Percentiles rank a stretch among this genome's conserved stretches.
Conservation (phyloP, 257 asterid genomes). For the Solanum raphanifolium region DNA sequence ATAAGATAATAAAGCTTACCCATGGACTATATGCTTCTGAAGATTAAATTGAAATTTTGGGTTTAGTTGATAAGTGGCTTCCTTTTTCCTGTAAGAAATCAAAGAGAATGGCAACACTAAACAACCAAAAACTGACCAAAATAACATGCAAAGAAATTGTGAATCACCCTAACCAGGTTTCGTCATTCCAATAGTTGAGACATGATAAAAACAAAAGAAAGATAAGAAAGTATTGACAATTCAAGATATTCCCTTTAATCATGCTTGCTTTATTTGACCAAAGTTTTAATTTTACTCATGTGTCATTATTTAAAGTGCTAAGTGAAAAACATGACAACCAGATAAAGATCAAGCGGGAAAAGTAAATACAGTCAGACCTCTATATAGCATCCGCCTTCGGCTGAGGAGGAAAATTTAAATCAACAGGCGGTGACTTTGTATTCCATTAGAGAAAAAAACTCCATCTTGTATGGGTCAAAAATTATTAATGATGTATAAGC, state of each 20-base stretch:
- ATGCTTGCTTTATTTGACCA: not conserved
- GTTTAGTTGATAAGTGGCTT: conserved; percentile 53
- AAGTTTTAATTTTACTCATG: not conserved
- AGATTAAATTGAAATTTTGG: conserved; percentile 75
- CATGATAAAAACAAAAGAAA: not conserved
- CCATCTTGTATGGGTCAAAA: not conserved
- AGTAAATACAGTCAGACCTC: not conserved
- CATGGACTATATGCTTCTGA: conserved; percentile 72
- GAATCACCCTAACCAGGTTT: not conserved
- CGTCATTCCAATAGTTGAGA: not conserved
- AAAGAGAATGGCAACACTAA: conserved; percentile 8
- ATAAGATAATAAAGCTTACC: conserved; percentile 36
- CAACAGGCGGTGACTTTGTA: not conserved
- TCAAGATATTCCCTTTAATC: not conserved
- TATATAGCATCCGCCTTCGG: not conserved
- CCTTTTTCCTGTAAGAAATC: conserved; percentile 62
- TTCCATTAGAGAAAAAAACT: not conserved
- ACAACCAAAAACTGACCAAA: not conserved
- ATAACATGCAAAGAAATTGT: not conserved
- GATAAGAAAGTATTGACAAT: not conserved
- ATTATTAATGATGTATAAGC: not conserved
- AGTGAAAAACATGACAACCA: not conserved
- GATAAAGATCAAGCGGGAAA: not conserved
- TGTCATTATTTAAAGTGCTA: not conserved
- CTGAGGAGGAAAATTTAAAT: not conserved